phyloP scores from a whole-genome alignment of 805 yeast genomes.

The Lipomyces anomalus region DNA sequence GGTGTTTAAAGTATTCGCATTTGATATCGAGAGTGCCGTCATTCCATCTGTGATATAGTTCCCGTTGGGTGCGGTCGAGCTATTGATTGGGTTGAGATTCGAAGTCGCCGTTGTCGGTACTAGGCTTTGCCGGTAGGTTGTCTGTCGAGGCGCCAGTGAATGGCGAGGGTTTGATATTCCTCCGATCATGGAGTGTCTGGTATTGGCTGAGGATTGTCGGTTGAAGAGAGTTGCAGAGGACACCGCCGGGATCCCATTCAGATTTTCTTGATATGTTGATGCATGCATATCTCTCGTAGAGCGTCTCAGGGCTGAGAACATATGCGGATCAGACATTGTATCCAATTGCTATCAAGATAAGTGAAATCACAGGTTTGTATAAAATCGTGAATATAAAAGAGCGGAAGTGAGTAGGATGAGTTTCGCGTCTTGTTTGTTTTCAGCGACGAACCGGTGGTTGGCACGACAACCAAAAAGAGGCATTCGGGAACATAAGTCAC shows the following conservation, averaged over 20 bases:
- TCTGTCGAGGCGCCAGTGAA: constrained; percentile 21
- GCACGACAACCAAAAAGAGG: no score
- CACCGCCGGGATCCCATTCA: constrained; percentile 1
- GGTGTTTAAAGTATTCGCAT: constrained; percentile 11
- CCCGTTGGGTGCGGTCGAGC: no score
- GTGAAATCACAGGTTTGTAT: no score
- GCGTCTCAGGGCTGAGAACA: constrained; percentile 21
- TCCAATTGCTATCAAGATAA: not conserved
- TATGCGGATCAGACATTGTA: constrained; percentile 18
- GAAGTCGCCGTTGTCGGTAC: constrained; percentile 7
- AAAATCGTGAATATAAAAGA: no score
- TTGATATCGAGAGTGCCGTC: constrained; percentile 10
- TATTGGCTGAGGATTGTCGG: constrained; percentile 6
- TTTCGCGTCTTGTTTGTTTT: no score
- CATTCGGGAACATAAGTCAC: not conserved
- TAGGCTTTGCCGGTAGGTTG: constrained; percentile 19
- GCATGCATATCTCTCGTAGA: constrained; percentile 11
- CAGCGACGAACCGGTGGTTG: no score
- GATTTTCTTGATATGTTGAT: constrained; percentile 6
- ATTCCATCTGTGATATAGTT: constrained; percentile 3
- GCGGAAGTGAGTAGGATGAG: no score
- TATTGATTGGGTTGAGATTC: not conserved
- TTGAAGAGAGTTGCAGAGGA: constrained; percentile 9
- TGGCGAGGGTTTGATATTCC: constrained; percentile 10
- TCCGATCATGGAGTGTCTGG: constrained; percentile 18